Percentiles rank a stretch among this genome's conserved stretches.
Evolutionary conservation across 495 filamentous ascomycete genomes (phyloP).

Genomic region (Aspergillus affinis): DNA sequence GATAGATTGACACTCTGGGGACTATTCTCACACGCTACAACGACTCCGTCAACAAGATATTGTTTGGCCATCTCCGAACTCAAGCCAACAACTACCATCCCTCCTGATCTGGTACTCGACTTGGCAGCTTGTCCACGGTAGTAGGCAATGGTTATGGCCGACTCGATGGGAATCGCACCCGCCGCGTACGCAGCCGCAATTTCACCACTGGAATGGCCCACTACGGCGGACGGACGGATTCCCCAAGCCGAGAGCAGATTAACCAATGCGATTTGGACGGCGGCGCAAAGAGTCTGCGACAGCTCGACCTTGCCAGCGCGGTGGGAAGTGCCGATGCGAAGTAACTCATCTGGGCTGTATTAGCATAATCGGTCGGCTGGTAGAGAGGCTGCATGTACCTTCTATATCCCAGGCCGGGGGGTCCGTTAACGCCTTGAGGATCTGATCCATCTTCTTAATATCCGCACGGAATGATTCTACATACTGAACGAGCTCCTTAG

Average conservation of each 20-base stretch:
- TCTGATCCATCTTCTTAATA: slow-evolving; percentile 12
- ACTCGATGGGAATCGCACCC: slow-evolving; percentile 8
- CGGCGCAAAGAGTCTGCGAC: slow-evolving; percentile 20
- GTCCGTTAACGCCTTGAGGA: slow-evolving; percentile 8
- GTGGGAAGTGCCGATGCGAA: neutral
- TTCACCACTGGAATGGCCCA: slow-evolving; percentile 30
- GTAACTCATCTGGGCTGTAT: slow-evolving; percentile 6
- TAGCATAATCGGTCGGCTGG: neutral
- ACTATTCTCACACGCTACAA: slow-evolving; percentile 21
- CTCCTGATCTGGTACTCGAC: slow-evolving; percentile 4
- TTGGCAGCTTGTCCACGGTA: slow-evolving; percentile 18
- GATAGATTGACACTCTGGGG: slow-evolving; percentile 25
- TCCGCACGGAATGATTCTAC: slow-evolving; percentile 3
- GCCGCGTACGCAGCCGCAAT: slow-evolving; percentile 30
- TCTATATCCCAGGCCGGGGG: slow-evolving; percentile 18
- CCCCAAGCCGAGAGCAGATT: slow-evolving; percentile 13
- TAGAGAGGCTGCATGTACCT: slow-evolving; percentile 1
- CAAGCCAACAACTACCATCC: slow-evolving; percentile 39
- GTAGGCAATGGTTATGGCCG: slow-evolving; percentile 18
- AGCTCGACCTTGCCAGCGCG: slow-evolving; percentile 10
- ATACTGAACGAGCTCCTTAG: slow-evolving; percentile 9
- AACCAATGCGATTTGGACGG: slow-evolving; percentile 22
- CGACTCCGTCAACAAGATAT: slow-evolving; percentile 7
- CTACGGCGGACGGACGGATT: slow-evolving; percentile 18
- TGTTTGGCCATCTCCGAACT: slow-evolving; percentile 16